These are phyloP conservation scores for Claviceps arundinis DNA, from an alignment of 2,329 filamentous ascomycete species.

Conservation along the genomic window DNA sequence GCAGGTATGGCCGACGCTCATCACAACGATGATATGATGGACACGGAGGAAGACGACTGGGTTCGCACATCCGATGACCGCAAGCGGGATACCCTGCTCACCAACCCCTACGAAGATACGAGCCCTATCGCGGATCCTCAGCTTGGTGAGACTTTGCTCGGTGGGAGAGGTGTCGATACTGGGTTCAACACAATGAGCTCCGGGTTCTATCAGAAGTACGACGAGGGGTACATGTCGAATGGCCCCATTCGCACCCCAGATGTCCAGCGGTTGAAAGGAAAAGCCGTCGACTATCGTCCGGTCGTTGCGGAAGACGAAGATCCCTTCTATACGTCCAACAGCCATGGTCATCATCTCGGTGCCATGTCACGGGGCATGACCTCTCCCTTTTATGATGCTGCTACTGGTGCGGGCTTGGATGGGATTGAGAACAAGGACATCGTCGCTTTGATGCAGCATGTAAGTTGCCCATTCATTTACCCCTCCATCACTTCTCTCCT, in stretches of 20 bases:
- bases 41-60: constrained; percentile 51
- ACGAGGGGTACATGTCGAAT: constrained; percentile 88
- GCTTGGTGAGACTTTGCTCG: constrained; percentile 36
- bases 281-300: constrained; percentile 39
- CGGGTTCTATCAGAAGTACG: constrained; percentile 45
- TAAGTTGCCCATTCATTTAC: constrained; percentile 26
- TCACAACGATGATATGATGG: constrained; percentile 36
- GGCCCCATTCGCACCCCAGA: constrained; percentile 44
- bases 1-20: constrained; percentile 27
- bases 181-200: constrained; percentile 43
- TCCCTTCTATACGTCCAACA: constrained; percentile 48
- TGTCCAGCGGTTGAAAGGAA: constrained; percentile 35
- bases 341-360: constrained; percentile 57
- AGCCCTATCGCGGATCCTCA: constrained; percentile 47
- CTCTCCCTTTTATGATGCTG: constrained; percentile 80
- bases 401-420: constrained; percentile 78
- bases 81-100: constrained; percentile 53
- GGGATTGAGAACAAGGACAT: constrained; percentile 94
- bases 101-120: constrained; percentile 53
- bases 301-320: constrained; percentile 39
- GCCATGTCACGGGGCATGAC: constrained; percentile 86
- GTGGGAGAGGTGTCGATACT: constrained; percentile 24
- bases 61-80: constrained; percentile 47
- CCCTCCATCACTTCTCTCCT: background rate
- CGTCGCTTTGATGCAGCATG: constrained; percentile 92